These are phyloP conservation scores for Cryptococcus sp. DNA, from an alignment of 1,284 basidiomycete genomes.

Conservation along the genomic window DNA sequence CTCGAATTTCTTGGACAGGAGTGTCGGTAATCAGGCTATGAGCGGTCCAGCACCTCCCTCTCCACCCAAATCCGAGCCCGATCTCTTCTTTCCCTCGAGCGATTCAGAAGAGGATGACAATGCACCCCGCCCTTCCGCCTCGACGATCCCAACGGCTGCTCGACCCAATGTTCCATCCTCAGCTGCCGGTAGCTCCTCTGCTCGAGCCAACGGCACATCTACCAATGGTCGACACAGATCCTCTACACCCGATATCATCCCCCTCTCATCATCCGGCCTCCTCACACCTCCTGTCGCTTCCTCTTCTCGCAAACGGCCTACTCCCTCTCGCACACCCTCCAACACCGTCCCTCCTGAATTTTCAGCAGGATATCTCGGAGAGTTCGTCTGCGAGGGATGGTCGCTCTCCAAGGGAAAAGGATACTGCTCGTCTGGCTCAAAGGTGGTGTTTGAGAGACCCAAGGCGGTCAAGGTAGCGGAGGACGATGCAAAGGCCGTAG, in stretches of 20 bases:
- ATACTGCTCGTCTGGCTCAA: constrained; percentile 42
- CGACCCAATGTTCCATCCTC: background rate
- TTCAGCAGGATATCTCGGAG: constrained; percentile 41
- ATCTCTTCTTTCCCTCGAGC: constrained; percentile 35
- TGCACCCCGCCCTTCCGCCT: background rate
- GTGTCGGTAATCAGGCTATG: too few relatives aligned
- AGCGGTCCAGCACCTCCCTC: constrained; percentile 5
- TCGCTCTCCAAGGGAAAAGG: constrained; percentile 47
- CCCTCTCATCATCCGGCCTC: constrained; percentile 7
- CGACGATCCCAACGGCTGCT: background rate
- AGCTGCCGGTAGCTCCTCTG: background rate
- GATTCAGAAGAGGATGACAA: constrained; percentile 27
- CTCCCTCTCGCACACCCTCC: constrained; percentile 15
- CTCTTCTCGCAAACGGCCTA: constrained; percentile 14
- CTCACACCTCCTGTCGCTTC: constrained; percentile 9
- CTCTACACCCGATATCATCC: constrained; percentile 11
- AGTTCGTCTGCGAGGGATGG: constrained; percentile 47
- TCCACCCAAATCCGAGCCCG: constrained; percentile 20
- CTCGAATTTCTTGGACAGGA: too few relatives aligned
- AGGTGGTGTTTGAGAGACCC: constrained; percentile 39
- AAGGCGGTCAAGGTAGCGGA: constrained; percentile 25
- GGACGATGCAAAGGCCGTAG: constrained; percentile 7
- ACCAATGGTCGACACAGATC: background rate
- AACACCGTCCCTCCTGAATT: constrained; percentile 23
- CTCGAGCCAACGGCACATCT: background rate